A percentile compares a stretch with the other conserved stretches of the same genome.
Conservation (phyloP, 1,284 basidiomycete genomes). For the Polyporus tsugae region DNA sequence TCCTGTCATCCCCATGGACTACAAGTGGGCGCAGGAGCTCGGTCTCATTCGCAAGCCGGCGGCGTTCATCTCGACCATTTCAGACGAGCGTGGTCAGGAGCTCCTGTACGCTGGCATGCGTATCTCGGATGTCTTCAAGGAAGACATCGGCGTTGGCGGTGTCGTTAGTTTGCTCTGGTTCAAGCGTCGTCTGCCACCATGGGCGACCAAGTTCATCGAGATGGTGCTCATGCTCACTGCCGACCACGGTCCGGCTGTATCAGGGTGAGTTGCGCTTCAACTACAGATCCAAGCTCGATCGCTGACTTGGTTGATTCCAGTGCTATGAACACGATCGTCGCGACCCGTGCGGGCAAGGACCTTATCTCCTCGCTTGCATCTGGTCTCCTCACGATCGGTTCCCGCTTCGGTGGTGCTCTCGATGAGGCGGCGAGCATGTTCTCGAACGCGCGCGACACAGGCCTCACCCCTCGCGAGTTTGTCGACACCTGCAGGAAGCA, state of each 20-base stretch:
- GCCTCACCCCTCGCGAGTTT: conserved; percentile 95
- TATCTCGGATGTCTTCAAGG: conserved; percentile 98
- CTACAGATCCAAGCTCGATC: background rate
- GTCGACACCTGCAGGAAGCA: conserved; percentile 96
- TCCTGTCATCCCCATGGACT: conserved; percentile 98
- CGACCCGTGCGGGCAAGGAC: conserved; percentile 98
- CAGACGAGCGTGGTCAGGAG: conserved; percentile 99
- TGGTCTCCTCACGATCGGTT: conserved; percentile 97
- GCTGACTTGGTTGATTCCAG: conserved; percentile 50
- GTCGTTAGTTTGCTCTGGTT: conserved; percentile 98
- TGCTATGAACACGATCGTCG: conserved; percentile 99
- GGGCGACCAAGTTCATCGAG: conserved; percentile 97
- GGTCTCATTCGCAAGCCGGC: conserved; percentile 99
- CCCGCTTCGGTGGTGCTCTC: conserved; percentile 98
- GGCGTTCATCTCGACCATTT: conserved; percentile 99
- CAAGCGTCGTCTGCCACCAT: conserved; percentile 89
- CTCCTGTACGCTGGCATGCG: conserved; percentile 99
- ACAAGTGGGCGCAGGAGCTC: conserved; percentile 99
- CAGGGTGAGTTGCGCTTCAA: conserved; percentile 53
- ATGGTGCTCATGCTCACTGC: conserved; percentile 99
- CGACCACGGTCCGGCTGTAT: conserved; percentile 98
- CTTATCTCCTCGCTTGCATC: conserved; percentile 96
- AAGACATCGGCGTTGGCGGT: conserved; percentile 97
- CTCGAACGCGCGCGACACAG: conserved; percentile 89
- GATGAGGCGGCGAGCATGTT: conserved; percentile 98